Conservation (phyloP, 2,329 filamentous ascomycete genomes). For the Epichloe festucae region DNA sequence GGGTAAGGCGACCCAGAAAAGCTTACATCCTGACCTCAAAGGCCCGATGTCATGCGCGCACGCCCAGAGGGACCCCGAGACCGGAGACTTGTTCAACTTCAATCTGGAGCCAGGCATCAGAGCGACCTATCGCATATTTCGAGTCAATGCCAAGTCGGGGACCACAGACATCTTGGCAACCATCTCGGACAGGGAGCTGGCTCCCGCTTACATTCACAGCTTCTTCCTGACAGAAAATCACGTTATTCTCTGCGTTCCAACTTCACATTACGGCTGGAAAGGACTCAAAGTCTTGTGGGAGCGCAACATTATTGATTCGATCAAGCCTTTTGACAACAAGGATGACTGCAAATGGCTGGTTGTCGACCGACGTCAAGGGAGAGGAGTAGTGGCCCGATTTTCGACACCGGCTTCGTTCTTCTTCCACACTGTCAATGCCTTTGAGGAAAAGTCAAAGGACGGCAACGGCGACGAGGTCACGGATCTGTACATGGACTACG, state of each 20-base stretch:
- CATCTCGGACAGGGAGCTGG: constrained; percentile 35
- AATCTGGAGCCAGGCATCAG: constrained; percentile 53
- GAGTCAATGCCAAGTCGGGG: constrained; percentile 47
- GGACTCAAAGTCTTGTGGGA: constrained; percentile 52
- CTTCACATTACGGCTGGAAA: constrained; percentile 41
- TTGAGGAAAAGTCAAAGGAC: constrained; percentile 40
- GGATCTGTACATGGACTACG: constrained; percentile 52
- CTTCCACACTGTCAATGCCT: constrained; percentile 71
- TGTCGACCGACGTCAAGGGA: constrained; percentile 48
- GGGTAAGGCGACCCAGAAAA: constrained; percentile 44
- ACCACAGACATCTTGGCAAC: constrained; percentile 59
- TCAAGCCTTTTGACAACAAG: constrained; percentile 47
- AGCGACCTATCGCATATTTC: constrained; percentile 57
- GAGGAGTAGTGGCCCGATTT: constrained; percentile 57
- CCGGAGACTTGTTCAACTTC: constrained; percentile 69
- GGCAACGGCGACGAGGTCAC: constrained; percentile 17
- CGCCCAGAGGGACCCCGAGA: constrained; percentile 55
- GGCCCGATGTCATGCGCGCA: constrained; percentile 60
- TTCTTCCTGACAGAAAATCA: constrained; percentile 61
- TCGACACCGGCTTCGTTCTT: constrained; percentile 58
- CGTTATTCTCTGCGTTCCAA: constrained; percentile 62
- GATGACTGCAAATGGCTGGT: constrained; percentile 58
- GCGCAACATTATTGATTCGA: constrained; percentile 54
- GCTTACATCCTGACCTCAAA: constrained; percentile 53
- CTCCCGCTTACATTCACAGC: constrained; percentile 69